phyloP scores from a whole-genome alignment of 352 stramenopile species.

The Globisporangium polare region DNA sequence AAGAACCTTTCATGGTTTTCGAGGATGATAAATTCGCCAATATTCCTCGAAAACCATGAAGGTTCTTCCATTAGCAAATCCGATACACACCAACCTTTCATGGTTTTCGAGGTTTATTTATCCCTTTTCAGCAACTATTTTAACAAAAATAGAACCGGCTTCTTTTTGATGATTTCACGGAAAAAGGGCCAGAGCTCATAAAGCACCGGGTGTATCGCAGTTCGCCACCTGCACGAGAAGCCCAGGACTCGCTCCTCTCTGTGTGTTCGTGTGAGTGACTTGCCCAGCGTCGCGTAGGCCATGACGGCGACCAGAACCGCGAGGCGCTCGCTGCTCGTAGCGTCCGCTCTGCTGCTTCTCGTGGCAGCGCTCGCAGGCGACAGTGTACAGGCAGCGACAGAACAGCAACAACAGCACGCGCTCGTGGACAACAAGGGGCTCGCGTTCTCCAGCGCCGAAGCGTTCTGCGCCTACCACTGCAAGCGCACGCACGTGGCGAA shows the following conservation, averaged over 20 bases:
- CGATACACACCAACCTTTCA: too few relatives aligned
- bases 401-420: background rate
- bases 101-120: too few relatives aligned
- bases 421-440: slow-evolving; percentile 40
- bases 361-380: background rate
- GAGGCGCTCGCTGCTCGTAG: background rate
- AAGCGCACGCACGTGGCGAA: slow-evolving; percentile 21
- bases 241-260: background rate
- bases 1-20: too few relatives aligned
- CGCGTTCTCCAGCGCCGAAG: slow-evolving; percentile 33
- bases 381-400: background rate
- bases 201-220: background rate
- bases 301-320: background rate
- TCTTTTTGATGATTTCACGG: background rate
- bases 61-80: too few relatives aligned
- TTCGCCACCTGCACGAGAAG: background rate
- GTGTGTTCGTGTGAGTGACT: background rate
- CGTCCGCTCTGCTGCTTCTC: background rate
- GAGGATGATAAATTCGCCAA: too few relatives aligned
- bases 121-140: too few relatives aligned
- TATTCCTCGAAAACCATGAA: too few relatives aligned
- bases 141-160: too few relatives aligned
- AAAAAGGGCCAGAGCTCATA: background rate
- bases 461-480: slow-evolving; percentile 64
- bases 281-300: background rate